These are phyloP conservation scores for Saprolegnia diclina DNA, from an alignment of 352 stramenopile genomes.

Conservation along the genomic window DNA sequence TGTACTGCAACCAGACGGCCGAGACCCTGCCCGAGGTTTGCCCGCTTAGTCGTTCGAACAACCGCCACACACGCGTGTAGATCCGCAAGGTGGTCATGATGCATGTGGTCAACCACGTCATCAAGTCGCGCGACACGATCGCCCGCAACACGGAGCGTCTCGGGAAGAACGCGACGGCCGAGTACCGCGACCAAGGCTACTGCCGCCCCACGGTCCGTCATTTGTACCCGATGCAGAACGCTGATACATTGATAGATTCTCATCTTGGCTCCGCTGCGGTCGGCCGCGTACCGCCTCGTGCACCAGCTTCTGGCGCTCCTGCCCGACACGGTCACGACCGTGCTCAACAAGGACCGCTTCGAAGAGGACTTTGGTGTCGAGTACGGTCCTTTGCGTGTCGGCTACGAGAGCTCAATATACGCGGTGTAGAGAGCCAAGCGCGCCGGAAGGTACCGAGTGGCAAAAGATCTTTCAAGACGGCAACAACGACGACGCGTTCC, in stretches of 20 bases:
- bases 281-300: constrained; percentile 55
- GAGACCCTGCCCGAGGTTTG: constrained; percentile 32
- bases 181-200: constrained; percentile 77
- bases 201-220: constrained; percentile 41
- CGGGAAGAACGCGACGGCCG: constrained; percentile 41
- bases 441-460: constrained; percentile 49
- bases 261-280: constrained; percentile 61
- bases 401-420: constrained; percentile 20
- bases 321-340: constrained; percentile 45
- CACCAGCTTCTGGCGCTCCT: constrained; percentile 56
- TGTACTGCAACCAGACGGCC: constrained; percentile 63
- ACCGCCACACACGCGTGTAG: constrained; percentile 30
- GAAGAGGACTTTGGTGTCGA: constrained; percentile 35
- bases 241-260: constrained; percentile 32
- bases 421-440: constrained; percentile 26
- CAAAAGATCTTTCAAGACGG: constrained; percentile 61
- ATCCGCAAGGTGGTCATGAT: constrained; percentile 59
- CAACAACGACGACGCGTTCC: constrained; percentile 81
- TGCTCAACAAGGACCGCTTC: constrained; percentile 78
- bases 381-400: constrained; percentile 42
- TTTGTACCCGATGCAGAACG: not conserved
- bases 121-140: constrained; percentile 69
- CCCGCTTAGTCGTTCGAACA: not conserved
- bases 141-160: constrained; percentile 67
- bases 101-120: constrained; percentile 72